A percentile compares a stretch with the other conserved stretches of the same genome.
These are phyloP conservation scores for Coemansia asiatica DNA, from an alignment of 192 early-diverging fungal genomes.

Conservation along the genomic window DNA sequence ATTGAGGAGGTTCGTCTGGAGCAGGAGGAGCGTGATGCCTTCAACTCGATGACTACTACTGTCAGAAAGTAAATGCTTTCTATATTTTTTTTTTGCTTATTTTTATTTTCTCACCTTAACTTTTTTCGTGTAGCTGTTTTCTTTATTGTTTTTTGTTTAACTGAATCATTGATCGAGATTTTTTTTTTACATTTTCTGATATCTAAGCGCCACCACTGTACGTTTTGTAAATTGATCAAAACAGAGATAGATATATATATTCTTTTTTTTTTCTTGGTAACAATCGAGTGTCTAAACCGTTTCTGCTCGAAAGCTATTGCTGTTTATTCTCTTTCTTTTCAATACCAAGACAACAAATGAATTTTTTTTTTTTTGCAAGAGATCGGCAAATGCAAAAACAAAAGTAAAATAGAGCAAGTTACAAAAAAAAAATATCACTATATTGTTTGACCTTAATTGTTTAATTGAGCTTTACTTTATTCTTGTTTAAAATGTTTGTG, in stretches of 20 bases:
- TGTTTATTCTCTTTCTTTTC: too few species aligned
- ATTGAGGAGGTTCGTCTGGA: constrained; percentile 82
- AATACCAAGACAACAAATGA: too few species aligned
- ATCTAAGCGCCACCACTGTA: too few species aligned
- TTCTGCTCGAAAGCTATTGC: too few species aligned
- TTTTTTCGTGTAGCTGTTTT: background rate
- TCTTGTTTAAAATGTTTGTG: background rate
- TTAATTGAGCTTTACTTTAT: background rate
- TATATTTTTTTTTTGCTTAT: background rate
- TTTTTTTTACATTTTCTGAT: too few species aligned
- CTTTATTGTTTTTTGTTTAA: background rate
- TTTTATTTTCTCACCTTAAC: constrained; percentile 2
- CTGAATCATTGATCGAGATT: too few species aligned
- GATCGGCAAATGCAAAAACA: background rate
- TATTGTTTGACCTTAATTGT: background rate
- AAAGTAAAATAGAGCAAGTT: background rate
- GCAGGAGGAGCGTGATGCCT: constrained; percentile 71
- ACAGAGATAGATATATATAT: too few species aligned
- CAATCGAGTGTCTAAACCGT: too few species aligned
- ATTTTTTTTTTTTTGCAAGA: background rate
- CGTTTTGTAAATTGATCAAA: too few species aligned
- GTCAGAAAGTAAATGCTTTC: constrained; percentile 30
- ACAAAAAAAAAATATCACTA: background rate
- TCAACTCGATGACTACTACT: constrained; percentile 59
- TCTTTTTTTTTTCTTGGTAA: too few species aligned